Base-by-base conservation (phyloP, 768 basidiomycete genomes). In the Panaeolus cyanescens region DNA sequence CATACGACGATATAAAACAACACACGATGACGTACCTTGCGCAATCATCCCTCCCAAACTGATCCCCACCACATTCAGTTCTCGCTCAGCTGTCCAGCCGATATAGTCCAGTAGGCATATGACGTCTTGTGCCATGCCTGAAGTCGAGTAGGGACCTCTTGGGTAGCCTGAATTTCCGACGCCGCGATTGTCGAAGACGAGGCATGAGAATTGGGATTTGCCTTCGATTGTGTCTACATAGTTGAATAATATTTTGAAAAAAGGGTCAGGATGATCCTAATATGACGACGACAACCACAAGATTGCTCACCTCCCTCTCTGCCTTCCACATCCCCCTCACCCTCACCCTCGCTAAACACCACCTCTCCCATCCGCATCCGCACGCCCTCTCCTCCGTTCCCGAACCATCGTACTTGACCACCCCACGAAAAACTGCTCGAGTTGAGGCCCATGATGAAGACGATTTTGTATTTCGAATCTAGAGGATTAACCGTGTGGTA, bases 21-120 rank as follows among this genome's bases (percentile, higher is more conserved):
- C 13, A 13, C 39, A 55, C 22, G 15, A 42, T n/a, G 8, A 59
- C 65, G 32, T 61, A 89, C 90, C 88, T 75, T 91, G 89, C 0
- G 90, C 85, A 55, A 92, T 91, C 92, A 93, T 94, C 4, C 92
- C 92, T 2, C 93, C 93, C 4, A 95, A 71, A 36, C 90, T 92
- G 22, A 85, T 74, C 7, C 93, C 90, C 20, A 94, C 87, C 32
- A 94, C 72, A 67, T 93, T 87, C 5, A 95, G 42, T 54, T 82
- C 80, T 4, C 83, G 82, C 9, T 83, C 73, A 6, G 70, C 79
- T 0, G 83, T 91, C 91, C 92, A 95, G 2, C 84, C 88, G 5
- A 95, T 63, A 64, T 85, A 83, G 65, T 94, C 82, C 4, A 95
- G 77, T 4, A 93, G 78, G 10, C 78, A 82, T 30, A 92, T 73